These are phyloP conservation scores for Planoprotostelium fungivorum DNA, from an alignment of 78 protist genomes.

Conservation along the genomic window DNA sequence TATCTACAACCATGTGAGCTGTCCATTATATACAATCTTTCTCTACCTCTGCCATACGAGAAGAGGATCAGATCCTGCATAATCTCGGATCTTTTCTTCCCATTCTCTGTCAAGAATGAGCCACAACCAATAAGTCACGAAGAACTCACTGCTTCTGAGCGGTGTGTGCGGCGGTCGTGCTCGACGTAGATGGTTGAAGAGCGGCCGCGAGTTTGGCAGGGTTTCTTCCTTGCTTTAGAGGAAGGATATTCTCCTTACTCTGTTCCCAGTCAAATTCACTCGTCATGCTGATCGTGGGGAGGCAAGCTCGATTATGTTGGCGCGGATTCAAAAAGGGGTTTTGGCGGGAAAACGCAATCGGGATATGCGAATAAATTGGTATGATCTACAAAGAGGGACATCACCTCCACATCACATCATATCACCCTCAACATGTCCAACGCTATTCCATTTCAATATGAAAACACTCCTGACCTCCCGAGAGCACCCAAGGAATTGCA, in stretches of 20 bases:
- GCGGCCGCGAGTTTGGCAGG: conserved; percentile 40
- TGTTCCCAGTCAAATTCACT: conserved; percentile 42
- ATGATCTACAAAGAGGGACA: too few relatives aligned
- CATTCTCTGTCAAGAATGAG: conserved; percentile 18
- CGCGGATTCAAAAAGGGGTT: neutral
- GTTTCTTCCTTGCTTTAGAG: conserved; percentile 56
- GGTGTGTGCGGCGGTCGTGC: neutral
- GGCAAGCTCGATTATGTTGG: neutral
- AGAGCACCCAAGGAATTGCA: neutral
- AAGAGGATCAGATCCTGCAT: conserved; percentile 50
- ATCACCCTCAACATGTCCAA: neutral
- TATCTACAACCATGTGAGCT: neutral
- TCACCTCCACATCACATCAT: too few relatives aligned
- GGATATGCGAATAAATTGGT: neutral
- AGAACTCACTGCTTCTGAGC: conserved; percentile 5
- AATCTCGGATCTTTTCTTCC: conserved; percentile 34
- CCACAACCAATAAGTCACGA: neutral
- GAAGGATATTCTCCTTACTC: conserved; percentile 47
- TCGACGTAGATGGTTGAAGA: conserved; percentile 1
- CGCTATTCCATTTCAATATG: neutral
- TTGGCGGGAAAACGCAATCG: neutral
- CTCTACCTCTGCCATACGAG: conserved; percentile 30
- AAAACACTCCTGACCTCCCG: neutral
- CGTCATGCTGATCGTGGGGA: neutral
- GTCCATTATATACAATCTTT: neutral